Percentiles rank a stretch among this genome's conserved stretches.
Conservation (phyloP, 768 basidiomycete species). For the Hericium alpestre region DNA sequence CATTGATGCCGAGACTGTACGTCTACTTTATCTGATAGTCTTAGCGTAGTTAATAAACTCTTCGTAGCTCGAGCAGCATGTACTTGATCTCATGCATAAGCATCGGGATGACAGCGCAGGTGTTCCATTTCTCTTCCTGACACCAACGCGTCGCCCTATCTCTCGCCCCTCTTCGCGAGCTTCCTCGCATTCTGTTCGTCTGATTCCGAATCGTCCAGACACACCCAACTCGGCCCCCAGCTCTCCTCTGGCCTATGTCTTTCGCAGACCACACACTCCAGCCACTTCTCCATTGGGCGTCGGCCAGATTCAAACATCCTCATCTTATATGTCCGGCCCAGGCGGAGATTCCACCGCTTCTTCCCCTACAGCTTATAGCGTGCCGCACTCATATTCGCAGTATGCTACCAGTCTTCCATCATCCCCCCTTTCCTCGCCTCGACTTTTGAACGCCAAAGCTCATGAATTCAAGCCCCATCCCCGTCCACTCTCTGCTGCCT, state of each 20-base stretch:
- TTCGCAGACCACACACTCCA: constrained; percentile 74
- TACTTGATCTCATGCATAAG: constrained; percentile 93
- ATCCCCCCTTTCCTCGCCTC: constrained; percentile 77
- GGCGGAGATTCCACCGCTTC: constrained; percentile 54
- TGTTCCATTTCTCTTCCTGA: constrained; percentile 75
- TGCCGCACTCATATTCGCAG: constrained; percentile 48
- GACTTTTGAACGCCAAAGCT: constrained; percentile 82
- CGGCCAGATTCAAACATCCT: constrained; percentile 29
- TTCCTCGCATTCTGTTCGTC: constrained; percentile 55
- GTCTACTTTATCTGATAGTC: constrained; percentile 15
- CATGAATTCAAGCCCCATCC: constrained; percentile 80
- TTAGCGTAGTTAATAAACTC: background rate
- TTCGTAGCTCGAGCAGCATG: constrained; percentile 70
- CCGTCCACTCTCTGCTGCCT: constrained; percentile 68
- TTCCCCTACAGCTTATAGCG: constrained; percentile 49
- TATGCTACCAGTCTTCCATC: constrained; percentile 75
- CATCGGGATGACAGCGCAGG: constrained; percentile 79
- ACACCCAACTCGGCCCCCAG: constrained; percentile 67
- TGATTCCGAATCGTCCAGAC: constrained; percentile 56
- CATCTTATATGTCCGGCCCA: constrained; percentile 44
- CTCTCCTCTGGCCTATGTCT: constrained; percentile 66
- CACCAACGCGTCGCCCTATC: constrained; percentile 66
- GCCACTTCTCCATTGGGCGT: constrained; percentile 64
- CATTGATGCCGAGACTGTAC: constrained; percentile 59
- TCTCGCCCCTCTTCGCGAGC: constrained; percentile 77